Conservation (phyloP, 2,329 filamentous ascomycete species). For the Colletotrichum sublineola region DNA sequence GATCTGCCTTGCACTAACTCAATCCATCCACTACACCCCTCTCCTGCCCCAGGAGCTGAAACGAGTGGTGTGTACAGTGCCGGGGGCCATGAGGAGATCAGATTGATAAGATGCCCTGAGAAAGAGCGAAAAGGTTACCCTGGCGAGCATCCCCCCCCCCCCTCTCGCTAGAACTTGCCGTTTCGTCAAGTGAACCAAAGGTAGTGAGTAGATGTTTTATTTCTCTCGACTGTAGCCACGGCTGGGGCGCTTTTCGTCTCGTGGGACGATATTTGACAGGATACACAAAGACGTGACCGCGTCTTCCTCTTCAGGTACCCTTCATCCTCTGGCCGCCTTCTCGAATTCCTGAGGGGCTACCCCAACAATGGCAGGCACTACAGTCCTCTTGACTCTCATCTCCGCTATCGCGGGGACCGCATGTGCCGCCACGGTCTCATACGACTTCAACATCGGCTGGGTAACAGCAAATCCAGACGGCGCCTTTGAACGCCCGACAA, state of each 20-base stretch:
- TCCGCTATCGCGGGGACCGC: slow-evolving; percentile 37
- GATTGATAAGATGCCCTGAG: slow-evolving; percentile 40
- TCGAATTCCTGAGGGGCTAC: background rate
- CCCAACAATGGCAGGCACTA: slow-evolving; percentile 1
- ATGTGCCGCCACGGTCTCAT: slow-evolving; percentile 60
- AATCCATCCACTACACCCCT: slow-evolving; percentile 1
- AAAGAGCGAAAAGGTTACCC: slow-evolving; percentile 2
- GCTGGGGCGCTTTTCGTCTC: background rate
- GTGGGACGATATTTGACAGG: background rate
- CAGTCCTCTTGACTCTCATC: slow-evolving; percentile 32
- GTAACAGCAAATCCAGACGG: slow-evolving; percentile 80
- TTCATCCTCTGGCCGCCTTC: background rate
- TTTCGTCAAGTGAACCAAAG: slow-evolving; percentile 11
- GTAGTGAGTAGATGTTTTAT: slow-evolving; percentile 2
- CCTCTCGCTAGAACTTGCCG: slow-evolving; percentile 29
- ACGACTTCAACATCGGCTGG: slow-evolving; percentile 80
- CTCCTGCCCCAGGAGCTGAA: background rate
- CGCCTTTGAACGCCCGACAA: slow-evolving; percentile 71
- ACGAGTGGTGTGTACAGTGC: slow-evolving; percentile 5
- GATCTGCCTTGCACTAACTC: slow-evolving; percentile 20
- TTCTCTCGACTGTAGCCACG: background rate
- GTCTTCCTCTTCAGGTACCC: background rate
- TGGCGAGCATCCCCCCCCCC: slow-evolving; percentile 4
- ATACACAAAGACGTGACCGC: slow-evolving; percentile 1
- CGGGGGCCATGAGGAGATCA: slow-evolving; percentile 27